Evolutionary conservation across 495 filamentous ascomycete genomes (phyloP).

Genomic region (Aspergillus diversus): DNA sequence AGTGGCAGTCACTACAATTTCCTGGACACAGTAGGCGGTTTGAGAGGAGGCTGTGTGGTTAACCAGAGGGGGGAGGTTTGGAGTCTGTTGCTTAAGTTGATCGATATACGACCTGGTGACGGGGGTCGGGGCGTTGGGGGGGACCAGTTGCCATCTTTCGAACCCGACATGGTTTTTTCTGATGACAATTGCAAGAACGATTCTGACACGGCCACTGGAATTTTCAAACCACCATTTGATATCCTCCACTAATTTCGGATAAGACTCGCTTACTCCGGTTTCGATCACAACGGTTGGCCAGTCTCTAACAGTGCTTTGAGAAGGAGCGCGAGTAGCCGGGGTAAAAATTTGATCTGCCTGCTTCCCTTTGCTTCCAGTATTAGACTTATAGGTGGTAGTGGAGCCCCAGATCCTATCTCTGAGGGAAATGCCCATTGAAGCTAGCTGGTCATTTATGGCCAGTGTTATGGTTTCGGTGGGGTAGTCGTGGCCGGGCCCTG

Average conservation of each 20-base stretch:
- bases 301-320: no score
- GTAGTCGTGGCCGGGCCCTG: no score
- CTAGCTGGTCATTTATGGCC: no score
- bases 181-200: background rate
- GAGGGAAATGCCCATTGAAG: no score
- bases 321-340: no score
- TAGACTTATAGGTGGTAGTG: no score
- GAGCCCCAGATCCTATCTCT: no score
- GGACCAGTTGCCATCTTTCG: conserved; percentile 6
- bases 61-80: background rate
- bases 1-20: conserved; percentile 30
- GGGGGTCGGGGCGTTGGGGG: background rate
- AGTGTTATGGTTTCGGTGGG: no score
- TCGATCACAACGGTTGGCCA: no score
- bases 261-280: conserved; percentile 2
- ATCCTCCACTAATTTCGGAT: background rate
- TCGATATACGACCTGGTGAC: background rate
- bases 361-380: no score
- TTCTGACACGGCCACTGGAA: background rate
- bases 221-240: conserved; percentile 8
- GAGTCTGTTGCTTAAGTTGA: background rate
- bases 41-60: background rate
- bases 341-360: no score
- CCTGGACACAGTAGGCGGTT: background rate
- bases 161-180: background rate